Evolutionary conservation across 208 protist genomes (phyloP).

Genomic region (Trypanosoma avium): DNA sequence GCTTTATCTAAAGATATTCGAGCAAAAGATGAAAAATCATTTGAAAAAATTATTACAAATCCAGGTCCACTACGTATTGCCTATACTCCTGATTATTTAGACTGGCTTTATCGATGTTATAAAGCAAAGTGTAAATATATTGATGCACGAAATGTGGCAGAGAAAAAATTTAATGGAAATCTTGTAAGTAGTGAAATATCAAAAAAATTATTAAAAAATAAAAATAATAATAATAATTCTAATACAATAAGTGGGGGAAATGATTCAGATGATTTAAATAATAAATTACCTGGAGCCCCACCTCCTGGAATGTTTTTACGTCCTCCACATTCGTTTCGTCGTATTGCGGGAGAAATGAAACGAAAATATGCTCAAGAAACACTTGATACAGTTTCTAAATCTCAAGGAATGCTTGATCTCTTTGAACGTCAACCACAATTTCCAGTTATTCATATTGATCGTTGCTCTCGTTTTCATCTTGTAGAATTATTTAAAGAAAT

Average conservation of each 20-base stretch:
- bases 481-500: slow-evolving; percentile 85
- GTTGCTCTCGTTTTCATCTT: slow-evolving; percentile 62
- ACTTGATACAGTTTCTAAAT: slow-evolving; percentile 46
- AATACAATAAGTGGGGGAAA: too few relatives aligned
- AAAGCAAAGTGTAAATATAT: slow-evolving; percentile 53
- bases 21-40: slow-evolving; percentile 53
- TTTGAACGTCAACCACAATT: slow-evolving; percentile 88
- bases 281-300: slow-evolving; percentile 34
- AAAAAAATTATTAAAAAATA: background rate
- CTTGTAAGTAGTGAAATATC: slow-evolving; percentile 31
- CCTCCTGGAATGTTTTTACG: slow-evolving; percentile 54
- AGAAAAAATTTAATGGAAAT: slow-evolving; percentile 60
- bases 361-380: slow-evolving; percentile 49
- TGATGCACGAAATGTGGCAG: slow-evolving; percentile 46
- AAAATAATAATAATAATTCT: background rate
- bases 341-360: slow-evolving; percentile 49
- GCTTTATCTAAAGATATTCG: slow-evolving; percentile 29
- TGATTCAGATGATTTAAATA: slow-evolving; percentile 2
- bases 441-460: slow-evolving; percentile 75
- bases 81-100: slow-evolving; percentile 86
- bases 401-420: slow-evolving; percentile 74
- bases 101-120: slow-evolving; percentile 86
- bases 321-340: slow-evolving; percentile 56
- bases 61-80: slow-evolving; percentile 76
- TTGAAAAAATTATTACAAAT: slow-evolving; percentile 75